Evolutionary conservation across 2,329 filamentous ascomycete species (phyloP).

Genomic region (Aspergillus eucalypticola): DNA sequence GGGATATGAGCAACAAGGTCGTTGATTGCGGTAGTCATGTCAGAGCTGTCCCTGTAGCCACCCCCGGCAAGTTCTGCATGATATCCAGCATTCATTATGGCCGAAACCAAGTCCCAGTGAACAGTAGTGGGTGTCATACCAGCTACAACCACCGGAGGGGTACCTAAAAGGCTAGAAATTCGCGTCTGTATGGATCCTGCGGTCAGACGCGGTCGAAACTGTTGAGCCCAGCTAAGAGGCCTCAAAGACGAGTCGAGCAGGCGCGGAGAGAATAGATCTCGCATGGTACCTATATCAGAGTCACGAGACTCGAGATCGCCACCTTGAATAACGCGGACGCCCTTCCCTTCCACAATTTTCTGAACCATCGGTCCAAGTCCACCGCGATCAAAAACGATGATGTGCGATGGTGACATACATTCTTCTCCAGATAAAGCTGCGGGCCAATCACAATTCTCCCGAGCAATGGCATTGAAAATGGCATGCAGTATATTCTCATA

Average conservation of each 20-base stretch:
- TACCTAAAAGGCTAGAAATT: conserved; percentile 82
- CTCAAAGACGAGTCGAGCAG: conserved; percentile 62
- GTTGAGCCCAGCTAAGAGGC: conserved; percentile 90
- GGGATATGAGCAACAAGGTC: conserved; percentile 64
- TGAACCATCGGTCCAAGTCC: conserved; percentile 18
- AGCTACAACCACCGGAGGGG: conserved; percentile 85
- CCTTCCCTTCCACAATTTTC: conserved; percentile 17
- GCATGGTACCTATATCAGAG: conserved; percentile 19
- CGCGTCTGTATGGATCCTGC: conserved; percentile 92
- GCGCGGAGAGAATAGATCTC: conserved; percentile 16
- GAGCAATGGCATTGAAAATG: conserved; percentile 19
- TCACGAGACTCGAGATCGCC: conserved; percentile 19
- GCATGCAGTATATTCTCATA: conserved; percentile 12
- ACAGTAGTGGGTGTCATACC: conserved; percentile 93
- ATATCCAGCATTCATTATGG: conserved; percentile 54
- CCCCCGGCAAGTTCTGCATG: conserved; percentile 53
- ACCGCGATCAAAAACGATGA: conserved; percentile 22
- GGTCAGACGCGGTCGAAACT: conserved; percentile 83
- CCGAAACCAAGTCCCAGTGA: conserved; percentile 65
- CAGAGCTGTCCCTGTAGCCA: conserved; percentile 51
- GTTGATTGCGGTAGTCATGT: conserved; percentile 48
- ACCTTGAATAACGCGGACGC: conserved; percentile 18
- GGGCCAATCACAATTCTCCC: conserved; percentile 22
- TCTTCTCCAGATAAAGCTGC: conserved; percentile 6
- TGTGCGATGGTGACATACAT: conserved; percentile 9